phyloP scores from a whole-genome alignment of 495 filamentous ascomycete species.

The Penicillium chermesinum region DNA sequence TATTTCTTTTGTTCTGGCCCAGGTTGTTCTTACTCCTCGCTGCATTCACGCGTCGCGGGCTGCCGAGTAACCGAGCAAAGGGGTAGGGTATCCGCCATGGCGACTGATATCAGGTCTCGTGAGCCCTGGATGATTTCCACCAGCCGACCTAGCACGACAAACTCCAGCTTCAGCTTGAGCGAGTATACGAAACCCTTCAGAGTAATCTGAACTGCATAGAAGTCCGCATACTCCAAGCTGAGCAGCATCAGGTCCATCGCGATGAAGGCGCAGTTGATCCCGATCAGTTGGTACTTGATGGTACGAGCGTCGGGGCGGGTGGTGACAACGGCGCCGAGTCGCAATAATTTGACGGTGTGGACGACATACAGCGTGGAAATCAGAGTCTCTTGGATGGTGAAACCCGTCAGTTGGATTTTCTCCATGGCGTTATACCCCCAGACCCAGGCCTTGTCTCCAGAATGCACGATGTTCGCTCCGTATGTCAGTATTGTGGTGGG shows the following conservation, averaged over 20 bases:
- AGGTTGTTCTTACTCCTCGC: conserved; percentile 1
- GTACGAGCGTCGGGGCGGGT: conserved; percentile 30
- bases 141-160: conserved; percentile 53
- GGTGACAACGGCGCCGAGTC: conserved; percentile 34
- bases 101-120: conserved; percentile 23
- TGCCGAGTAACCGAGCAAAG: conserved; percentile 18
- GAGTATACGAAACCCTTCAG: conserved; percentile 57
- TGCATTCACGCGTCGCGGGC: conserved; percentile 7
- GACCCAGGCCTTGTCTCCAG: conserved; percentile 28
- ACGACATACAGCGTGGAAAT: conserved; percentile 55
- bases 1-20: conserved; percentile 13
- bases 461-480: conserved; percentile 37
- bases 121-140: conserved; percentile 36
- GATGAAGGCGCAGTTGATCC: conserved; percentile 51
- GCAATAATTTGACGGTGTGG: conserved; percentile 48
- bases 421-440: conserved; percentile 50
- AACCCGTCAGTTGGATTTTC: conserved; percentile 51
- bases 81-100: conserved; percentile 25
- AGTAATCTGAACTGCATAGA: conserved; percentile 52
- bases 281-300: conserved; percentile 50
- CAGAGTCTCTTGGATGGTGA: conserved; percentile 53
- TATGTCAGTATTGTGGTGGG: conserved; percentile 49
- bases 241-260: conserved; percentile 47
- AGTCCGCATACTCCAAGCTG: conserved; percentile 44
- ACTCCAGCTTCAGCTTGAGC: conserved; percentile 61